Evolutionary conservation across 2,329 filamentous ascomycete species (phyloP).

Genomic region (Cladophialophora psammophila): DNA sequence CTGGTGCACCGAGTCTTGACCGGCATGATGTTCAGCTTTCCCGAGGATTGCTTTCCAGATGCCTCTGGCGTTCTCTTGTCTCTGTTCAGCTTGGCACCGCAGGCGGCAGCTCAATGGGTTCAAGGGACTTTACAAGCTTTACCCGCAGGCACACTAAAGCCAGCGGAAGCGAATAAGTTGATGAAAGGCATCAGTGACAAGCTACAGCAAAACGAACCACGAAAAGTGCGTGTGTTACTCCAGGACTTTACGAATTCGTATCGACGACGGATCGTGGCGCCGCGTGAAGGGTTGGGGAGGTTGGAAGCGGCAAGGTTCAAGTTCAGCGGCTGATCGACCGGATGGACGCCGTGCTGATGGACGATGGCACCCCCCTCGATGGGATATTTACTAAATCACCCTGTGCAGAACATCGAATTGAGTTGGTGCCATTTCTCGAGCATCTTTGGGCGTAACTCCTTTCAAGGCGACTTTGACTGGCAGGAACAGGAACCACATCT

Average conservation of each 20-base stretch:
- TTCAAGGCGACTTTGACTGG: not conserved
- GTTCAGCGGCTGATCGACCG: constrained; percentile 64
- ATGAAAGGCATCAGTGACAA: constrained; percentile 81
- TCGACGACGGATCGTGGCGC: constrained; percentile 91
- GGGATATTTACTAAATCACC: not conserved
- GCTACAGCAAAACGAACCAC: constrained; percentile 71
- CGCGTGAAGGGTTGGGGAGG: constrained; percentile 85
- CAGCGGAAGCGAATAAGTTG: constrained; percentile 80
- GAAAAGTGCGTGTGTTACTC: constrained; percentile 82
- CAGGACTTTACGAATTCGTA: constrained; percentile 98
- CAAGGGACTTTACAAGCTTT: constrained; percentile 83
- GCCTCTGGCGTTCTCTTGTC: constrained; percentile 90
- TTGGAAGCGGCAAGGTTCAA: constrained; percentile 87
- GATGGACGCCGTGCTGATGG: not conserved
- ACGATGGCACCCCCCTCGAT: not conserved
- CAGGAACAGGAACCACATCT: not conserved
- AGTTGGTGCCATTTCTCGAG: constrained; percentile 1
- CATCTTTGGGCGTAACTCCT: constrained; percentile 6
- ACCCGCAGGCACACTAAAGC: constrained; percentile 79
- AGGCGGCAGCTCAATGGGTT: constrained; percentile 81
- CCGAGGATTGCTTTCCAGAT: constrained; percentile 92
- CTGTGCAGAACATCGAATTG: constrained; percentile 1
- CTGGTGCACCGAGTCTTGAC: constrained; percentile 90
- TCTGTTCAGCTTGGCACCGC: constrained; percentile 85
- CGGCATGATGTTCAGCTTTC: constrained; percentile 99